These are phyloP conservation scores for Sporopachydermia cereana DNA, from an alignment of 1,139 yeast genomes.

Conservation along the genomic window DNA sequence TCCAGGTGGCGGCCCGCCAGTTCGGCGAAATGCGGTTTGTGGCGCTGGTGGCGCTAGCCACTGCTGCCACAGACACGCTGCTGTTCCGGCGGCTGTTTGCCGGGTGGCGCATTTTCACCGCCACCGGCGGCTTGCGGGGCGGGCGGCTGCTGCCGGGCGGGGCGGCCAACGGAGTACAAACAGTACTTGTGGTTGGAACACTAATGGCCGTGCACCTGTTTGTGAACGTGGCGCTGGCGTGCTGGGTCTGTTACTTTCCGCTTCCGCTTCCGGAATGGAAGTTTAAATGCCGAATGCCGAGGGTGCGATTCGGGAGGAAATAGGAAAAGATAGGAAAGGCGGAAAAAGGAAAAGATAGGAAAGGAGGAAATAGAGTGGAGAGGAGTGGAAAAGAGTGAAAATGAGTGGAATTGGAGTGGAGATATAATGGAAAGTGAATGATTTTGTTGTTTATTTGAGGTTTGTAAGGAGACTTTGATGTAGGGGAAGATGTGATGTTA, in stretches of 20 bases:
- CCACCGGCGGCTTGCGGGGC: background rate
- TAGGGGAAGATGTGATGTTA: too few species aligned
- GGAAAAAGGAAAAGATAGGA: too few species aligned
- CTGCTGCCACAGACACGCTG: background rate
- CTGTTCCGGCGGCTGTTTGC: background rate
- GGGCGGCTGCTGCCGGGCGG: background rate
- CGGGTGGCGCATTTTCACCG: background rate
- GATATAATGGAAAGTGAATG: too few species aligned
- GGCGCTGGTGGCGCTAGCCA: background rate
- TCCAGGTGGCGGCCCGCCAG: background rate
- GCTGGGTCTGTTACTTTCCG: background rate
- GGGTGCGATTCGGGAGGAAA: too few species aligned
- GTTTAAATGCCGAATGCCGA: too few species aligned
- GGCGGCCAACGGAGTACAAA: background rate
- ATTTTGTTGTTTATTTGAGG: too few species aligned
- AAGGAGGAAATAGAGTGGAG: too few species aligned
- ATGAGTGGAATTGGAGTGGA: too few species aligned
- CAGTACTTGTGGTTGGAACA: background rate
- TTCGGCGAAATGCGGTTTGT: background rate
- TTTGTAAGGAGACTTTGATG: too few species aligned
- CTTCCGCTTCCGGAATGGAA: too few species aligned
- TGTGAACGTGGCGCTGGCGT: background rate
- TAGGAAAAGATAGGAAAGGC: too few species aligned
- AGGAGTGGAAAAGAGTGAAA: too few species aligned
- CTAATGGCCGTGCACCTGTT: background rate